Evolutionary conservation across 768 basidiomycete genomes (phyloP).

Genomic region (Lactarius hatsudake): DNA sequence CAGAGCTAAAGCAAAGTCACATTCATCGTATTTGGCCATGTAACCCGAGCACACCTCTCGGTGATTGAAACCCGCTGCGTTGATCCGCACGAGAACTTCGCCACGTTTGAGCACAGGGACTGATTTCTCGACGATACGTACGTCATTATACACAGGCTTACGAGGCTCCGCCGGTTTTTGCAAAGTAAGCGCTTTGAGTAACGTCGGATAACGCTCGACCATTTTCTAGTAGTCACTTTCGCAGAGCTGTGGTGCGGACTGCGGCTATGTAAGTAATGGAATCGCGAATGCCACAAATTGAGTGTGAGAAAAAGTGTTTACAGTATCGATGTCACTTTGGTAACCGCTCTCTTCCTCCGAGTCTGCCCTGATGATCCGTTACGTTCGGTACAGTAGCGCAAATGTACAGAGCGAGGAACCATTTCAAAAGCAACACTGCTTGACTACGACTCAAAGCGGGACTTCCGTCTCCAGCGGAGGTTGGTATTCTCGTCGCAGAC

Average conservation of each 20-base stretch:
- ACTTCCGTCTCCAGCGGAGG: slow-evolving; percentile 1
- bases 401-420: neutral
- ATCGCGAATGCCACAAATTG: neutral
- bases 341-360: neutral
- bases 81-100: slow-evolving; percentile 64
- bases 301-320: neutral
- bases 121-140: slow-evolving; percentile 47
- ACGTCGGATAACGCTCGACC: neutral
- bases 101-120: slow-evolving; percentile 52
- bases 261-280: neutral
- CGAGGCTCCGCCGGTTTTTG: neutral
- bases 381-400: slow-evolving; percentile 1
- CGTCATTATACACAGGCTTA: slow-evolving; percentile 54
- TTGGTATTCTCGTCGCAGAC: neutral
- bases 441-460: neutral
- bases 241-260: too few species aligned
- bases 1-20: slow-evolving; percentile 50
- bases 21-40: neutral
- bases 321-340: neutral
- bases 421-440: neutral
- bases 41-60: slow-evolving; percentile 41
- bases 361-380: slow-evolving; percentile 13
- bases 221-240: too few species aligned
- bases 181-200: slow-evolving; percentile 5
- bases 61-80: slow-evolving; percentile 74